These are phyloP conservation scores for Colletotrichum australisinense DNA, from an alignment of 2,329 filamentous ascomycete genomes.

Conservation along the genomic window DNA sequence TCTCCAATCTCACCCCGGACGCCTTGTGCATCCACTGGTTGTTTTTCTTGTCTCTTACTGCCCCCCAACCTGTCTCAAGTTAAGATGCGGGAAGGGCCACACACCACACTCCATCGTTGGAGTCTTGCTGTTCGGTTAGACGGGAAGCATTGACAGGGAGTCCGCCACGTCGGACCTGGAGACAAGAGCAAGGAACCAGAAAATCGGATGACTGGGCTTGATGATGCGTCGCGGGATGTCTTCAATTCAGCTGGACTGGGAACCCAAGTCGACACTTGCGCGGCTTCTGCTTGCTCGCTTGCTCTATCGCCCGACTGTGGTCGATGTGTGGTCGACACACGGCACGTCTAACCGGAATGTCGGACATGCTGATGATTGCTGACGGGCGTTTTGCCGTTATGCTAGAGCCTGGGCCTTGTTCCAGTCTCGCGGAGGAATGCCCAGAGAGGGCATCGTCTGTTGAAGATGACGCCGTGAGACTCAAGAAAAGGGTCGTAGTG, in stretches of 20 bases:
- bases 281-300: not conserved
- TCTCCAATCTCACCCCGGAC: not conserved
- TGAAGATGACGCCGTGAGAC: not conserved
- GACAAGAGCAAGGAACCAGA: not conserved
- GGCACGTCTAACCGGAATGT: conserved; percentile 8
- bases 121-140: not conserved
- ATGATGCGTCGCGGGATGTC: not conserved
- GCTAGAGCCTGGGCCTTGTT: not conserved
- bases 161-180: not conserved
- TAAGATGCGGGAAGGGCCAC: not conserved
- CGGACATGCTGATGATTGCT: not conserved
- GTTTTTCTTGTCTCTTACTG: not conserved
- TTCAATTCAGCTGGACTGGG: not conserved
- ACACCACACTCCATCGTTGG: not conserved
- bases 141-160: not conserved
- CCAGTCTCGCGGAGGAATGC: not conserved
- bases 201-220: not conserved
- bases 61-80: not conserved
- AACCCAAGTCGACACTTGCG: not conserved
- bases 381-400: not conserved
- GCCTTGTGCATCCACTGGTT: not conserved
- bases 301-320: not conserved
- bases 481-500: not conserved
- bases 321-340: not conserved
- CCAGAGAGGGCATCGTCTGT: not conserved